Evolutionary conservation across 2,329 filamentous ascomycete genomes (phyloP).

Genomic region (Hypoxylon sp.): DNA sequence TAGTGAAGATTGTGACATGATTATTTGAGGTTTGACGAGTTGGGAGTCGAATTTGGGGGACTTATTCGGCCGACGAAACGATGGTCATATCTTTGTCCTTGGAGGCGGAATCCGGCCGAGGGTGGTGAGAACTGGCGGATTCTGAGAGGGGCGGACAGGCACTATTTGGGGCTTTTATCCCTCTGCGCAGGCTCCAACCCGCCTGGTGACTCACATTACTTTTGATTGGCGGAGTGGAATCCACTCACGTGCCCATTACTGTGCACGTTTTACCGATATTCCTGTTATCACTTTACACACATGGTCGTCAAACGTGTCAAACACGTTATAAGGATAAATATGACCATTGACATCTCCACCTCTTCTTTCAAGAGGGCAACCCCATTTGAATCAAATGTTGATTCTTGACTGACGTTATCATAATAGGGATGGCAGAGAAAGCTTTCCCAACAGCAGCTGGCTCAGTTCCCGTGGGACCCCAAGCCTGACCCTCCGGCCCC

Average conservation of each 20-base stretch:
- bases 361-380: not conserved
- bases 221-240: conserved; percentile 29
- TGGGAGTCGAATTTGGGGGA: conserved; percentile 2
- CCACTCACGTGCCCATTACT: conserved; percentile 44
- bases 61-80: conserved; percentile 6
- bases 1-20: conserved; percentile 10
- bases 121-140: conserved; percentile 55
- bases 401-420: conserved; percentile 33
- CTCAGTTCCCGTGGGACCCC: conserved; percentile 95
- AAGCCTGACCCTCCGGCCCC: conserved; percentile 72
- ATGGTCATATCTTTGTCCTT: conserved; percentile 35
- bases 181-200: conserved; percentile 38
- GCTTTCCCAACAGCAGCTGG: conserved; percentile 84
- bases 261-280: conserved; percentile 36
- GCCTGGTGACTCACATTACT: conserved; percentile 35
- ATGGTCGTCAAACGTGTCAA: not conserved
- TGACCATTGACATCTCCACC: conserved; percentile 1
- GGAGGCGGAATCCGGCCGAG: conserved; percentile 45
- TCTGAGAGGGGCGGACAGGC: conserved; percentile 58
- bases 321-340: conserved; percentile 14
- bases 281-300: conserved; percentile 20
- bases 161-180: conserved; percentile 69
- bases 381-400: not conserved
- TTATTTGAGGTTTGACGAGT: conserved; percentile 9
- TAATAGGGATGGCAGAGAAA: conserved; percentile 92